phyloP scores from a whole-genome alignment of 495 filamentous ascomycete species.

The Aspergillus sclerotiicarbonarius region DNA sequence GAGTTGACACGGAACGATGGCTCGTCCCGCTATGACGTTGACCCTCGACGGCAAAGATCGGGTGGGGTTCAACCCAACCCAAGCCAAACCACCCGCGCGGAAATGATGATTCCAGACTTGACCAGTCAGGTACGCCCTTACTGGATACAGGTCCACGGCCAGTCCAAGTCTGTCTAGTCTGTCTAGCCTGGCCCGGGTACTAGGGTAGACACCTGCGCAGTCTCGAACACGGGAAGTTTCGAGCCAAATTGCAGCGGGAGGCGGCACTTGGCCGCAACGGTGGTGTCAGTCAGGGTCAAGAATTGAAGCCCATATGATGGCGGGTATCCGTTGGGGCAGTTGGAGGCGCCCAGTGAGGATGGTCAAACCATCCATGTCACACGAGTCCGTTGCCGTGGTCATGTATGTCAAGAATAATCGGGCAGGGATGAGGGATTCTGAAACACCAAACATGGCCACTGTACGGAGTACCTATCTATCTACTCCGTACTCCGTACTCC shows the following conservation, averaged over 20 bases:
- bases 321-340: no score
- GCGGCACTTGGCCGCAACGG: conserved; percentile 2
- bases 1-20: no score
- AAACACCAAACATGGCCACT: background rate
- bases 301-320: no score
- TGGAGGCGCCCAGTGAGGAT: background rate
- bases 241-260: conserved; percentile 14
- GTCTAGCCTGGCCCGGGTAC: no score
- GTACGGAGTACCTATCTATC: no score
- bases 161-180: no score
- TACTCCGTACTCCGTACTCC: no score
- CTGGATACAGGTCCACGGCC: no score
- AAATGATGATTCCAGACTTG: conserved; percentile 5
- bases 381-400: background rate
- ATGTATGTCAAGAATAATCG: background rate
- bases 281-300: no score
- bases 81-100: background rate
- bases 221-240: conserved; percentile 20
- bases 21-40: background rate
- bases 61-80: conserved; percentile 7
- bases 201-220: background rate
- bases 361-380: background rate
- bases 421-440: background rate
- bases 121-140: background rate
- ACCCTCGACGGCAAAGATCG: conserved; percentile 4